Conservation (phyloP, 495 filamentous ascomycete species). For the Penicillium herquei region DNA sequence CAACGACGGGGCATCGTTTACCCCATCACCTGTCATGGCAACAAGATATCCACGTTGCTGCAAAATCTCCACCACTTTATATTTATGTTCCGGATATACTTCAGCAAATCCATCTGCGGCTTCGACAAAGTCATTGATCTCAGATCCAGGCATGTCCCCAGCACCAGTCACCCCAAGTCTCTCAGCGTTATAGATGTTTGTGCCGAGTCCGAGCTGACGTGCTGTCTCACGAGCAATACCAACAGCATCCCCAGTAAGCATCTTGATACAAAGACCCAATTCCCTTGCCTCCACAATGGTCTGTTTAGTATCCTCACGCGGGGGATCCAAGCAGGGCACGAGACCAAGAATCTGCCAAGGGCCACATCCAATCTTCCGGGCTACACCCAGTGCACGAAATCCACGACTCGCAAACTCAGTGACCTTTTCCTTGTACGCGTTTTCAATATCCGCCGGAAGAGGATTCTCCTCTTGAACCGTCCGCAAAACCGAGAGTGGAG, state of each 20-base stretch:
- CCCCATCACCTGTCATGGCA: constrained; percentile 98
- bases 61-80: constrained; percentile 92
- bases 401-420: constrained; percentile 87
- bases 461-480: constrained; percentile 79
- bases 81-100: constrained; percentile 97
- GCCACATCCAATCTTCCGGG: constrained; percentile 73
- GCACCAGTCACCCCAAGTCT: constrained; percentile 79
- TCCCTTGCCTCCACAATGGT: constrained; percentile 87
- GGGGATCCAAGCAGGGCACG: constrained; percentile 90
- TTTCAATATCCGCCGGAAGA: constrained; percentile 68
- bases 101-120: constrained; percentile 92
- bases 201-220: constrained; percentile 84
- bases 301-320: constrained; percentile 85
- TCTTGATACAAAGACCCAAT: constrained; percentile 88
- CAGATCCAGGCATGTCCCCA: constrained; percentile 87
- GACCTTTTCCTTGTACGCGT: constrained; percentile 85
- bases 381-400: constrained; percentile 89
- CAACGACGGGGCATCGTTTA: constrained; percentile 93
- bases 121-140: constrained; percentile 93
- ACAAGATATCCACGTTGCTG: constrained; percentile 93
- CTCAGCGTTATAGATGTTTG: constrained; percentile 92
- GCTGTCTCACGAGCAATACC: constrained; percentile 91
- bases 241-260: constrained; percentile 95
- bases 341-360: constrained; percentile 91
- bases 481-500: constrained; percentile 78